A percentile compares a stretch with the other conserved stretches of the same genome.
phyloP scores from a whole-genome alignment of 2,329 filamentous ascomycete species.

The Phialophora tarda region DNA sequence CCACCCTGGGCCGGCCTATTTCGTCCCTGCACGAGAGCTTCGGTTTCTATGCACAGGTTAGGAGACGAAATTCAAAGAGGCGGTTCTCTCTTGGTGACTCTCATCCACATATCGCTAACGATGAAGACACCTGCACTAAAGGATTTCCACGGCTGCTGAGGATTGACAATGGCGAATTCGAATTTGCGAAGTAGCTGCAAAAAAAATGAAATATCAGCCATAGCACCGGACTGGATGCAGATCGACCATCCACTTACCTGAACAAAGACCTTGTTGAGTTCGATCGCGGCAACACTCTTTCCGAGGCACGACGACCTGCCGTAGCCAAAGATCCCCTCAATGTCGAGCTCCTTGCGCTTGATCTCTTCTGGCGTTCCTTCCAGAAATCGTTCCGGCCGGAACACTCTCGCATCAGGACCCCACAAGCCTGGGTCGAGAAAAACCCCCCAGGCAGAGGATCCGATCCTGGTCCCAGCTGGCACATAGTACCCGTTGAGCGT shows the following conservation, averaged over 20 bases:
- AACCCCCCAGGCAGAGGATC: conserved; percentile 51
- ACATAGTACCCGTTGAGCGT: conserved; percentile 50
- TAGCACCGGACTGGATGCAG: background rate
- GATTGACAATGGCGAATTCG: conserved; percentile 32
- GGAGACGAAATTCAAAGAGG: conserved; percentile 12
- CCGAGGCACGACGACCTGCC: conserved; percentile 57
- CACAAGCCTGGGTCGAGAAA: conserved; percentile 48
- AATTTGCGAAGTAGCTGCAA: conserved; percentile 35
- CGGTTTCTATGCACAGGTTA: background rate
- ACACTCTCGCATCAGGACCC: conserved; percentile 51
- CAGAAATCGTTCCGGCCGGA: conserved; percentile 59
- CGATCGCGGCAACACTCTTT: conserved; percentile 56
- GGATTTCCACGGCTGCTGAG: conserved; percentile 31
- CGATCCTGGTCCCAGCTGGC: conserved; percentile 56
- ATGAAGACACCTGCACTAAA: conserved; percentile 31
- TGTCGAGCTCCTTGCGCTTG: conserved; percentile 48
- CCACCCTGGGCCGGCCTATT: background rate
- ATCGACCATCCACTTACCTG: conserved; percentile 47
- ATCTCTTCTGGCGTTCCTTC: conserved; percentile 45
- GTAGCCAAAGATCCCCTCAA: conserved; percentile 55
- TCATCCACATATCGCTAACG: conserved; percentile 33
- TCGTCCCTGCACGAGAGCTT: background rate
- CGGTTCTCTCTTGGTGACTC: conserved; percentile 26
- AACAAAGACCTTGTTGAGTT: conserved; percentile 56
- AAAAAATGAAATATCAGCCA: background rate